A percentile compares a stretch with the other conserved stretches of the same genome.
Evolutionary conservation across 176 grass and related monocot genomes (phyloP).

Genomic region (Oryza glumipatula): DNA sequence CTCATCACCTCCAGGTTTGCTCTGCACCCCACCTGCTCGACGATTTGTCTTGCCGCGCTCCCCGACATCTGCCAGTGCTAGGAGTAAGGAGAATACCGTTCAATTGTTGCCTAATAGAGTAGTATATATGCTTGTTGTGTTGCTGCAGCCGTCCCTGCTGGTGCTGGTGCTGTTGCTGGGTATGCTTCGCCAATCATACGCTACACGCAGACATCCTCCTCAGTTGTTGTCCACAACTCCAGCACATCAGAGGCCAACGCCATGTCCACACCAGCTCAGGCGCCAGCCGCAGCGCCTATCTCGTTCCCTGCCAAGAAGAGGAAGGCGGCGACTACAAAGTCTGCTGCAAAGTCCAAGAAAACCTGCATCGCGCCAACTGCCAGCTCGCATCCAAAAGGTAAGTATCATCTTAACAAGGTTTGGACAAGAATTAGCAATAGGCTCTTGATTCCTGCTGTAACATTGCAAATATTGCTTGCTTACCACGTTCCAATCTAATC

Average conservation of each 20-base stretch:
- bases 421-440: background rate
- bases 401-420: background rate
- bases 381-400: slow-evolving; percentile 35
- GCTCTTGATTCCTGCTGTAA: background rate
- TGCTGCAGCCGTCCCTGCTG: slow-evolving; percentile 5
- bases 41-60: background rate
- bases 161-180: background rate
- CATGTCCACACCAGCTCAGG: slow-evolving; percentile 28
- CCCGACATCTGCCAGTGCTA: too few species aligned
- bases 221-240: slow-evolving; percentile 37
- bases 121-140: too few species aligned
- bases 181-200: slow-evolving; percentile 49
- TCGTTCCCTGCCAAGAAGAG: slow-evolving; percentile 59
- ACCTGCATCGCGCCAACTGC: slow-evolving; percentile 1
- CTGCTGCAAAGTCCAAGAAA: slow-evolving; percentile 57
- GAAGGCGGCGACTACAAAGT: slow-evolving; percentile 52
- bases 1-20: slow-evolving; percentile 46
- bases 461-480: background rate
- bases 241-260: slow-evolving; percentile 24
- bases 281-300: background rate
- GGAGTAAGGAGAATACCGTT: too few species aligned
- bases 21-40: background rate
- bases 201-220: slow-evolving; percentile 44
- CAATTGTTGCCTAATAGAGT: too few species aligned
- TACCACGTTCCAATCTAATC: background rate